phyloP scores from a whole-genome alignment of 345 rosid genomes.

The Aethionema arabicum region DNA sequence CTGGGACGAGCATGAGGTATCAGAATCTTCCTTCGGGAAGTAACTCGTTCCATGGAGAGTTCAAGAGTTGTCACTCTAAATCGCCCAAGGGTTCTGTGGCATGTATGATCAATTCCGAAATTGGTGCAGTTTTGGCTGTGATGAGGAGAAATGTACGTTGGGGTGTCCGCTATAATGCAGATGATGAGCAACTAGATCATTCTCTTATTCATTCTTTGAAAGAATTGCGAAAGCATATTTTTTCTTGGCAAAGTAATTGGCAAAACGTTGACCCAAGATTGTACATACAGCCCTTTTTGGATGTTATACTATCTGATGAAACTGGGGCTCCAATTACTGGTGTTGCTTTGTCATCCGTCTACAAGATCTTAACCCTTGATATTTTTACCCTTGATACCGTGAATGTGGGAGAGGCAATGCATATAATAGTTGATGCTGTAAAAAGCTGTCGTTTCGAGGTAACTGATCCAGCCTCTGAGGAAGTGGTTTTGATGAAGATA shows the following conservation, averaged over 20 bases:
- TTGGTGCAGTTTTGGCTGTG: constrained; percentile 75
- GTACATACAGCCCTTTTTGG: constrained; percentile 70
- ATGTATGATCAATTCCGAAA: constrained; percentile 65
- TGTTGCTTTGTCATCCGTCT: constrained; percentile 74
- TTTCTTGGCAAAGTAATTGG: constrained; percentile 60
- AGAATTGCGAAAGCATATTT: constrained; percentile 60
- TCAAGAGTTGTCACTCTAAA: constrained; percentile 32
- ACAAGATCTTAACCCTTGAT: constrained; percentile 68
- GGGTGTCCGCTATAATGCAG: constrained; percentile 57
- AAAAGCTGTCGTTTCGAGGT: constrained; percentile 74
- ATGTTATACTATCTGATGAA: constrained; percentile 70
- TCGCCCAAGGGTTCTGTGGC: constrained; percentile 51
- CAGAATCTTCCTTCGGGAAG: constrained; percentile 40
- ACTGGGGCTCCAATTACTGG: constrained; percentile 83
- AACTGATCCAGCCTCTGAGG: constrained; percentile 74
- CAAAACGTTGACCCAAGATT: constrained; percentile 48
- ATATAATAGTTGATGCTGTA: constrained; percentile 64
- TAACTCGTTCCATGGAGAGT: constrained; percentile 37
- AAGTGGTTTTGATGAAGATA: constrained; percentile 75
- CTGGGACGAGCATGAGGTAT: constrained; percentile 49
- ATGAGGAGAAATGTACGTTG: constrained; percentile 79
- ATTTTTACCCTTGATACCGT: constrained; percentile 52
- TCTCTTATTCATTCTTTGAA: constrained; percentile 68
- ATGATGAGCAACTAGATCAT: constrained; percentile 73
- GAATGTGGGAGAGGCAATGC: constrained; percentile 64